Evolutionary conservation across 306 rosid genomes (phyloP), one percentile per base, ranked within the genome.

Genomic region (Fragaria nilgerrensis): DNA sequence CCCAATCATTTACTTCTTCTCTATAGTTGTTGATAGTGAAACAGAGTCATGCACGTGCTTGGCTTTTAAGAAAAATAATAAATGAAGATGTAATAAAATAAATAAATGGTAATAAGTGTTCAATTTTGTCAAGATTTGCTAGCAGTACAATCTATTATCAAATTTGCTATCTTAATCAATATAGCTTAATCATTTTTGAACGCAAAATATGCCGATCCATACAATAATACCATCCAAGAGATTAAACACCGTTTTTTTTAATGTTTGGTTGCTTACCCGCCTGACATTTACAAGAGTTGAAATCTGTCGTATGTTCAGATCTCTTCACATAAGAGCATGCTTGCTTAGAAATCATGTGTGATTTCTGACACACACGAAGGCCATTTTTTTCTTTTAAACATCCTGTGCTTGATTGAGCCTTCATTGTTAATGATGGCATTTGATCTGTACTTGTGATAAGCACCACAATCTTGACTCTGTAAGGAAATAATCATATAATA

Each of bases 371-470:
- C 23, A 88, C 86, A 62, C 83, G 96, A 80, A 92, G 91, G 81
- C 91, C 92, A 75, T 86, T 77, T 83, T 82, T 92, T 77, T 92
- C 98, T 82, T 82, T 86, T 83, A 95, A 81, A 87, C 95, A 89
- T 82, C 86, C 81, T 55, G 58, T 84, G 82, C 89, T 84, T 85
- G 86, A 88, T 82, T 95, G 89, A 86, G 92, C 86, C 95, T 95
- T 90, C 98, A 92, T 94, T 82, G 89, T 92, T 78, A 92, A 68
- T 77, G 95, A 94, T 90, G 98, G 98, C 98, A 94, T 94, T 94
- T 89, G 98, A 77, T 84, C 90, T 87, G 77, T 50, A 77, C 86
- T 86, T 83, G 71, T 71, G 82, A 87, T 81, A 70, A 19, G 76
- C 78, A 83, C 83, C 70, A 76, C 84, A 79, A 69, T 72, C 78